Percentiles rank a stretch among this genome's conserved stretches.
phyloP scores from a whole-genome alignment of 2,329 filamentous ascomycete genomes.

The Leptographium wingfieldii region DNA sequence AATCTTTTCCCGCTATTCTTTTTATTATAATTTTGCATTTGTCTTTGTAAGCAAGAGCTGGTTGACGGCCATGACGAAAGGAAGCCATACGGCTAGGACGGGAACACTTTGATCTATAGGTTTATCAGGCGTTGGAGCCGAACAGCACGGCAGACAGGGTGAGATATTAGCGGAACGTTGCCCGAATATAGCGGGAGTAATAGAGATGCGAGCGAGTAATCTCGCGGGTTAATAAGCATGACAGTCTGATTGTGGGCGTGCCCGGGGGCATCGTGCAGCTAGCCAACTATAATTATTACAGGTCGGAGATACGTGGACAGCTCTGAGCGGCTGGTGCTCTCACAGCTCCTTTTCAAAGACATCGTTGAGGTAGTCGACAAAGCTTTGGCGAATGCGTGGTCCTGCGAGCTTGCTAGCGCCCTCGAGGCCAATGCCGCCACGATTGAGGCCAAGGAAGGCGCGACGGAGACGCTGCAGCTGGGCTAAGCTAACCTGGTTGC shows the following conservation, averaged over 20 bases:
- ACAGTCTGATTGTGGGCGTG: no score
- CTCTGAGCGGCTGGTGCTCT: slow-evolving; percentile 4
- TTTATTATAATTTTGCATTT: background rate
- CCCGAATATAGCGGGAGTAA: background rate
- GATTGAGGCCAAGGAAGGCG: slow-evolving; percentile 65
- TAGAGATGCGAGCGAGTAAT: background rate
- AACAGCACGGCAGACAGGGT: background rate
- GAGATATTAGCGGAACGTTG: background rate
- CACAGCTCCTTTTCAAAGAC: slow-evolving; percentile 46
- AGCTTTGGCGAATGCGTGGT: slow-evolving; percentile 46
- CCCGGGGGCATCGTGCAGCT: background rate
- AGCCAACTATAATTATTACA: no score
- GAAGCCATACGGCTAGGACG: background rate
- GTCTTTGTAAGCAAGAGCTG: background rate
- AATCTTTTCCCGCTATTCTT: background rate
- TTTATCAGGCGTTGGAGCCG: background rate
- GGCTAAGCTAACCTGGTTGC: slow-evolving; percentile 53
- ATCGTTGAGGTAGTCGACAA: slow-evolving; percentile 55
- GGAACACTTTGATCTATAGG: background rate
- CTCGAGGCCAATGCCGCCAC: slow-evolving; percentile 52
- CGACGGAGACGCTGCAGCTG: slow-evolving; percentile 66
- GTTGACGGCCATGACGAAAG: background rate
- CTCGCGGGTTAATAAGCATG: background rate
- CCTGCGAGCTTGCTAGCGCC: slow-evolving; percentile 39
- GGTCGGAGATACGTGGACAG: no score